These are phyloP conservation scores for Agastache rugosa DNA, from an alignment of 257 asterid genomes.

Conservation along the genomic window DNA sequence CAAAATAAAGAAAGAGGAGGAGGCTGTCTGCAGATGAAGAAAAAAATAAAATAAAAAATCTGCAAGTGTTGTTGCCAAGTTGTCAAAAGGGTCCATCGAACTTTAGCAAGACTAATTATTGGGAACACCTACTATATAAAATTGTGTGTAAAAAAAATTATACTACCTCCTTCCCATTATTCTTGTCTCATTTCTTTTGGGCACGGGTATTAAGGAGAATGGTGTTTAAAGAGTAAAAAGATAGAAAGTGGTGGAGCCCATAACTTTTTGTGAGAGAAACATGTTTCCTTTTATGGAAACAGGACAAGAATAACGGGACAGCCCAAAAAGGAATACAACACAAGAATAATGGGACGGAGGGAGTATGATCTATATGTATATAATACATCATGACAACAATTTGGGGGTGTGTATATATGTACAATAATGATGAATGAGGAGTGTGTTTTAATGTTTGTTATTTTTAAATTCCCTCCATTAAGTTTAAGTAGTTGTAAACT, in stretches of 20 bases:
- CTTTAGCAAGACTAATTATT: conserved; percentile 28
- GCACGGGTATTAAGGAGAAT: too few relatives aligned
- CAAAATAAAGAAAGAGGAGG: background rate
- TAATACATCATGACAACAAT: conserved; percentile 5
- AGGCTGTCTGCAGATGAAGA: background rate
- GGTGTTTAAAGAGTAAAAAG: too few relatives aligned
- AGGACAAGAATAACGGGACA: too few relatives aligned
- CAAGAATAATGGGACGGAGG: too few relatives aligned
- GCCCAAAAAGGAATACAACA: too few relatives aligned
- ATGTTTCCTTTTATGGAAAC: too few relatives aligned
- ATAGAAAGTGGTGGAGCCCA: too few relatives aligned
- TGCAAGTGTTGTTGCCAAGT: conserved; percentile 30
- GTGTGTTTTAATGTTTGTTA: background rate
- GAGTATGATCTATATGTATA: background rate
- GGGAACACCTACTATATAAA: conserved; percentile 30
- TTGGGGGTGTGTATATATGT: conserved; percentile 13
- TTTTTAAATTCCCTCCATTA: background rate
- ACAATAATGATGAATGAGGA: background rate
- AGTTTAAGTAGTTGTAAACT: background rate
- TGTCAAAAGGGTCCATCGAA: conserved; percentile 33
- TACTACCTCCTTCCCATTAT: too few relatives aligned
- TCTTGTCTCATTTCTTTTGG: too few relatives aligned
- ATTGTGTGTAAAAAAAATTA: background rate
- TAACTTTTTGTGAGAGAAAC: too few relatives aligned
- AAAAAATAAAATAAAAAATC: background rate